Evolutionary conservation across 352 stramenopile species (phyloP), one percentile per base, ranked within the genome.

Genomic region (Pythium dissotocum): DNA sequence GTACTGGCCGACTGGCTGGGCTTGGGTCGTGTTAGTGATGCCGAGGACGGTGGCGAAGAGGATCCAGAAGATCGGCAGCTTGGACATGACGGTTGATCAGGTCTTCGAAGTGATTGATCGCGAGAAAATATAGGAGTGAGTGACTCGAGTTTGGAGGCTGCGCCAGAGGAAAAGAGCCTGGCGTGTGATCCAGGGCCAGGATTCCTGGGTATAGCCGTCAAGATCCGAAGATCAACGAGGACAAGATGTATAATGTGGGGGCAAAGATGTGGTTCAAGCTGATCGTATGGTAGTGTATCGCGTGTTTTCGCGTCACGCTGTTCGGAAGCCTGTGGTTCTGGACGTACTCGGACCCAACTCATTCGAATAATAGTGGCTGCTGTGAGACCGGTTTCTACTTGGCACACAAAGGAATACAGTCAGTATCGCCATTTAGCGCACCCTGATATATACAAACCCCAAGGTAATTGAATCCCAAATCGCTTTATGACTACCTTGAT

Each of bases 1-100:
- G 61, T 71, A 79, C 48, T 76, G 62, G 18, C 72, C 72, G 55
- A 51, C 36, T 30, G 26, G 18, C 40, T 49, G 40, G 12, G 40
- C 40, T n/a, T 49, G 14, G 14, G 40, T 14, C 13, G 24, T 7
- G 13, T 2, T 24, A 2, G 40, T 7, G 16, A 49, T 49, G 40
- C 13, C 3, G 12, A 49, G 12, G 13, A 49, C 2, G 6, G 16
- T 14, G 5, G 16, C 40, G 40, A 49, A 21, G 40, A 49, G 13
- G 14, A 24, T 21, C 13, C 14, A 49, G 13, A 49, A 7, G 3
- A 5, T 6, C 7, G 1, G 40, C 13, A 49, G 12, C 14, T 21
- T 49, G 40, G 7, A 49, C 40, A 49, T 49, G 13, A 4, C 12
- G 40, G 6, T n/a, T 7, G 40, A 5, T 49, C 7, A 14, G 10